Base-by-base conservation (phyloP, 75 land plant genomes). In the Isoetes taiwanensis region DNA sequence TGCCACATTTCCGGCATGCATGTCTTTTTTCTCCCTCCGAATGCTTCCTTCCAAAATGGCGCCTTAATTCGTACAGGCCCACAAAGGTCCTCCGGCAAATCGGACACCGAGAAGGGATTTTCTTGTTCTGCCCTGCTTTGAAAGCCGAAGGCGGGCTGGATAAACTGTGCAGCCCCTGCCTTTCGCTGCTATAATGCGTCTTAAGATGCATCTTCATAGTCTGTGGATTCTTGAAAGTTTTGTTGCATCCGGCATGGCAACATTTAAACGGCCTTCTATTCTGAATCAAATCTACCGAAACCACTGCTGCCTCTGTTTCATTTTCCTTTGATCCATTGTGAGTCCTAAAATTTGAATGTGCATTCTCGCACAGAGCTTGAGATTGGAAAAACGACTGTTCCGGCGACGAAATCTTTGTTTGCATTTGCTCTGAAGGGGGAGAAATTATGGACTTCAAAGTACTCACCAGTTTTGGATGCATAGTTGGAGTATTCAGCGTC, bases 1-100 rank as follows among this genome's bases (percentile, higher is more conserved):
- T 73, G 14, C 48, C 56, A 5, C 76, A 73, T 39, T 70, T 70
- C 23, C 46, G 5, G 55, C 76, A 73, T 0, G 38, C 75, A 21
- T 59, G 57, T n/a, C 19, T 31, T 66, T 73, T 73, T 61, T 73
- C 76, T 2, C 76, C 76, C 14, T 73, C 74, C 0, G 72, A 59
- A 34, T 73, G 76, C 62, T 70, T 70, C n/a, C 76, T 32, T 2
- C 76, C 76, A 50, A 56, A 73, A 29, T 73, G 76, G 0, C 76
- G 29, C 48, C 76, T 28, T 19, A 73, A 62, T 62, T 73, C 76
- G 61, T 73, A 73, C 21, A 73, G 30, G 24, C 76, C 76, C 25
- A 73, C 76, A 23, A 73, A 73, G 34, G 76, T 70, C 42, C 50
- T 64, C 31, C 48, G 23, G 46, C 76, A 73, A 1, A 41, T 43